Evolutionary conservation across 2,329 filamentous ascomycete genomes (phyloP), one percentile per base, ranked within the genome.

Genomic region (Xylaria polymorpha): DNA sequence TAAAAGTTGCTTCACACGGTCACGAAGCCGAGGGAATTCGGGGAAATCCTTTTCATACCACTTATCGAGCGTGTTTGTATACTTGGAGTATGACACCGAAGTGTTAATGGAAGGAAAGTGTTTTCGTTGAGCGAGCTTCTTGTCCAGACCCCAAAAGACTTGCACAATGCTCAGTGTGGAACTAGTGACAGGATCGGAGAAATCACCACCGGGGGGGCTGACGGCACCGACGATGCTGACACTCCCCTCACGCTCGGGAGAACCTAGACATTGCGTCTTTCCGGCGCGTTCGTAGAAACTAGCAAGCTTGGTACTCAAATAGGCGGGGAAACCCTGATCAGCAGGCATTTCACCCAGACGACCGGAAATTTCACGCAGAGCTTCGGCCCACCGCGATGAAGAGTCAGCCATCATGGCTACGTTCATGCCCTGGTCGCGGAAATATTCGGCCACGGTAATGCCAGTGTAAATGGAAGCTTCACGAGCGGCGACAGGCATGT

Each of bases 351-450:
- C 96, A 87, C 96, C 96, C 70, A 99, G 87, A 88, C 96, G 96
- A 87, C 96, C 96, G 41, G 96, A 99, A 81, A 99, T 91, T 83
- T 99, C 96, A 92, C 96, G 94, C 80, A 99, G 89, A 79, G 96
- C 96, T 85, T 99, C 96, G 72, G 96, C 96, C 96, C 96, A 99
- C 74, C 96, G 94, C 63, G 96, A 99, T 61, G 95, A 92, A 18
- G 96, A 98, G 83, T 99, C 96, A 72, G 96, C 96, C 96, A 99
- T 99, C 96, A 99, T 99, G 77, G 96, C 95, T 46, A 99, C 96
- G 80, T 97, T 88, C 83, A 98, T 95, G 73, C 96, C 96, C 83
- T 97, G 94, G 79, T 99, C 96, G 74, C 96, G 89, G 86, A 98
- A 98, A 79, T 99, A 99, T 80, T 99, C 96, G 50, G 94, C 93